These are phyloP conservation scores for Insectozyma bohioensis DNA, from an alignment of 1,139 yeast genomes.

Conservation along the genomic window DNA sequence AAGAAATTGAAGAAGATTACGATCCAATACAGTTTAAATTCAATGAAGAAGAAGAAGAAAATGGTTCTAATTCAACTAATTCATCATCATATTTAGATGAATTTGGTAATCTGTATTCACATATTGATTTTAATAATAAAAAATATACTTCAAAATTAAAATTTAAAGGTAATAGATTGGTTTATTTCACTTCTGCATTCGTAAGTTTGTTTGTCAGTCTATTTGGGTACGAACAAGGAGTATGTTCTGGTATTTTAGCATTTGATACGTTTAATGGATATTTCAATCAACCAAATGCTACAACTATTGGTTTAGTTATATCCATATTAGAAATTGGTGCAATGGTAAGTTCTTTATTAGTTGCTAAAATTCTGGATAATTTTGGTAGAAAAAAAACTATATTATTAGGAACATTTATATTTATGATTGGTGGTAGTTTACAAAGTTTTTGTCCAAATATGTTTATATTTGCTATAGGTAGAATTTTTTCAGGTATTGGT, in stretches of 20 bases:
- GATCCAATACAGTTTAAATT: slow-evolving; percentile 11
- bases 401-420: slow-evolving; percentile 46
- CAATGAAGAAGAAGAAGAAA: slow-evolving; percentile 6
- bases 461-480: slow-evolving; percentile 45
- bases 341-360: slow-evolving; percentile 45
- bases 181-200: slow-evolving; percentile 78
- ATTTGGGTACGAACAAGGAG: slow-evolving; percentile 92
- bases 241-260: slow-evolving; percentile 74
- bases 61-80: slow-evolving; percentile 6
- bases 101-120: slow-evolving; percentile 37
- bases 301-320: slow-evolving; percentile 50
- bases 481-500: slow-evolving; percentile 53
- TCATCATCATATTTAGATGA: too few species aligned
- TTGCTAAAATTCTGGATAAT: slow-evolving; percentile 45
- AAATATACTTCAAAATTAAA: slow-evolving; percentile 30
- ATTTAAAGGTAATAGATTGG: slow-evolving; percentile 45
- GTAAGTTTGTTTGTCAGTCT: slow-evolving; percentile 82
- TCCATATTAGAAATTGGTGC: slow-evolving; percentile 56
- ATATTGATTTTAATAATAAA: slow-evolving; percentile 39
- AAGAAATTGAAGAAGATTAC: slow-evolving; percentile 4
- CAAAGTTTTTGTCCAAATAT: slow-evolving; percentile 48
- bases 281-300: slow-evolving; percentile 45
- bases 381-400: slow-evolving; percentile 52
- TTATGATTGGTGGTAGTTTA: slow-evolving; percentile 51
- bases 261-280: slow-evolving; percentile 43